These are phyloP conservation scores for Phyllosticta ampelicida DNA, from an alignment of 2,329 filamentous ascomycete genomes.

Conservation along the genomic window DNA sequence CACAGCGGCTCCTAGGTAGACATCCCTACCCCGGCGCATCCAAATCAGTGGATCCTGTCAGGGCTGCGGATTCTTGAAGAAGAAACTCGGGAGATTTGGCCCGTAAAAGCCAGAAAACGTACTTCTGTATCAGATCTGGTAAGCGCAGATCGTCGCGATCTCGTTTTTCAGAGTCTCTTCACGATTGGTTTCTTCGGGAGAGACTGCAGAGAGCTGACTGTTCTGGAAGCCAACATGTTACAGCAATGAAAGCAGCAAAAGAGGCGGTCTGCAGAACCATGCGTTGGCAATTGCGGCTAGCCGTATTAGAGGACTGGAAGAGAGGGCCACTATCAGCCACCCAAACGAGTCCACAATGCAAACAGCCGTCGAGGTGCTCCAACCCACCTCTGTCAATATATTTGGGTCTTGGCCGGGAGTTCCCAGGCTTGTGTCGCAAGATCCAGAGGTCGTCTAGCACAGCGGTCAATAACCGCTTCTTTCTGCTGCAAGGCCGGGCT, in stretches of 20 bases:
- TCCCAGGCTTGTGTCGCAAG: background rate
- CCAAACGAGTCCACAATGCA: background rate
- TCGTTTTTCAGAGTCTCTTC: conserved; percentile 2
- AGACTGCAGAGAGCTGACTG: background rate
- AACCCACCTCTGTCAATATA: background rate
- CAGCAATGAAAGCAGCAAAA: background rate
- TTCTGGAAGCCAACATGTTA: background rate
- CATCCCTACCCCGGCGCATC: conserved; percentile 4
- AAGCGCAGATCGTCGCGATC: conserved; percentile 8
- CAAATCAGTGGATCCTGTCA: conserved; percentile 1
- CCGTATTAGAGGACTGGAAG: conserved; percentile 3
- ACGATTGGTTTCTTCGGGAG: conserved; percentile 2
- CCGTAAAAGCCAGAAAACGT: background rate
- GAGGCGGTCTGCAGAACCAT: conserved; percentile 4
- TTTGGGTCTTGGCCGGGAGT: background rate
- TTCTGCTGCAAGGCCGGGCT: conserved; percentile 4
- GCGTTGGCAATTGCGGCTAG: conserved; percentile 7
- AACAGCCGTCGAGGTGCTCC: background rate
- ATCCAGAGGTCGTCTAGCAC: background rate
- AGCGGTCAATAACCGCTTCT: background rate
- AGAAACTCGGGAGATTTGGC: conserved; percentile 8
- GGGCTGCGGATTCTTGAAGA: conserved; percentile 6
- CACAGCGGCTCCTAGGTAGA: background rate
- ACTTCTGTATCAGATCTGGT: conserved; percentile 5
- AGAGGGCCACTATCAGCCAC: conserved; percentile 6